These are phyloP conservation scores for Stagonosporopsis tanaceti DNA, from an alignment of 2,329 filamentous ascomycete genomes.

Conservation along the genomic window DNA sequence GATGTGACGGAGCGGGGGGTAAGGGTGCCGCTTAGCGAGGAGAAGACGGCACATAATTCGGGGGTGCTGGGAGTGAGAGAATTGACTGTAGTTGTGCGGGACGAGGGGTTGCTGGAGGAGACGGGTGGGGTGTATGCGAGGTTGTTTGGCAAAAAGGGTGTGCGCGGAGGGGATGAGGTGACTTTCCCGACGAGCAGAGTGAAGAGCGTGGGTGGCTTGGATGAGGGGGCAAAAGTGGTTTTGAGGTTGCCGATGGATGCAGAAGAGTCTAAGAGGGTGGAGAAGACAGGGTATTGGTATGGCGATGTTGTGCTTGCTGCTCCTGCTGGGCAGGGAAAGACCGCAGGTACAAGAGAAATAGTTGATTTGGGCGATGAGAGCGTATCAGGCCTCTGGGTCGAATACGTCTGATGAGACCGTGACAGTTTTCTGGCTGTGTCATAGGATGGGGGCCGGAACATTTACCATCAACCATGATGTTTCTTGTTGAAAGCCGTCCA, in stretches of 20 bases:
- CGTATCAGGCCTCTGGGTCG: conserved; percentile 37
- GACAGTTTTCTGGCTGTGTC: not conserved
- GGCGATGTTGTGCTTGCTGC: conserved; percentile 37
- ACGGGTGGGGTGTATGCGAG: conserved; percentile 22
- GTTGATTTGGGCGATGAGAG: conserved; percentile 25
- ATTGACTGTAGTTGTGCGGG: conserved; percentile 37
- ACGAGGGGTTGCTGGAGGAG: conserved; percentile 23
- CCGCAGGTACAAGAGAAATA: conserved; percentile 18
- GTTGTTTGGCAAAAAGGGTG: conserved; percentile 26
- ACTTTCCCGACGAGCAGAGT: conserved; percentile 29
- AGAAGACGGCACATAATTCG: conserved; percentile 58
- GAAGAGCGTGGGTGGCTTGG: conserved; percentile 20
- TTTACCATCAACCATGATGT: no score
- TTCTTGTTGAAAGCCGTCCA: no score
- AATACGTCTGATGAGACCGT: conserved; percentile 24
- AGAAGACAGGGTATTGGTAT: conserved; percentile 34
- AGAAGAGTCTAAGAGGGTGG: conserved; percentile 26
- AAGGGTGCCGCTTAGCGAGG: conserved; percentile 60
- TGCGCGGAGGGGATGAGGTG: conserved; percentile 13
- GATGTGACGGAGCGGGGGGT: conserved; percentile 66
- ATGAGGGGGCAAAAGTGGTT: conserved; percentile 27
- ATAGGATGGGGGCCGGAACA: not conserved
- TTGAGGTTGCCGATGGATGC: conserved; percentile 32
- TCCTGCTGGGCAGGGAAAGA: conserved; percentile 15
- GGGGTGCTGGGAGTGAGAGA: conserved; percentile 57